Evolutionary conservation across 306 rosid genomes (phyloP), one percentile per base, ranked within the genome.

Genomic region (Acacia crassicarpa): DNA sequence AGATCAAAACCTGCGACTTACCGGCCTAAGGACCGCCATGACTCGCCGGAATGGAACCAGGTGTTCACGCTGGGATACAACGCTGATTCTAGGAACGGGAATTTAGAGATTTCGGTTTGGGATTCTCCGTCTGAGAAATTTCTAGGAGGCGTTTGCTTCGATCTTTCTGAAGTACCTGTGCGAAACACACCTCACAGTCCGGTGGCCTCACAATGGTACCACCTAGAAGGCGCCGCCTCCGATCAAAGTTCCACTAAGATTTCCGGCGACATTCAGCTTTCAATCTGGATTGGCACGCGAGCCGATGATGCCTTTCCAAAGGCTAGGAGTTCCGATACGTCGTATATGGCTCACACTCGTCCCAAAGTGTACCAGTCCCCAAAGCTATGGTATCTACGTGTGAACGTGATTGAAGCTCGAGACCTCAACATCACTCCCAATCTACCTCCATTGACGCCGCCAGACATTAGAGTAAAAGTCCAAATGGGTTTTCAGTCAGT

Each of bases 41-140:
- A 86, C 51, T 91, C 93, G 25, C 97, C 95, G 15, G 99, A 92
- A 22, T 95, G 97, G 99, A 78, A 90, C 46, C 92, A 89, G 67
- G 91, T 89, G 2, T 95, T 95, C 22, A 94, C 93, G 0, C 66
- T 95, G 33, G 89, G 87, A 2, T 85, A 85, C 86, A 78, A 87
- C 17, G 84, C 87, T 2, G 97, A 91, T 19, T 71, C 89, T 0
- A 70, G 72, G 19, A 79, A 81, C 67, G 44, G 90, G 25, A 92
- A 93, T 0, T n/a, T 95, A 68, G 96, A 95, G 87, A 91, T 93
- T 62, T 85, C 94, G 2, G 82, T 95, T 19, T 87, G 91, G 91
- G 97, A 95, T 84, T 68, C 72, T 19, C 89, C 87, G 9, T 59
- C 93, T 17, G 91, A 95, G 74, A 78, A 82, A 13, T 93, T 91